Percentiles rank a stretch among this genome's conserved stretches.
phyloP scores from a whole-genome alignment of 1,284 basidiomycete genomes.

The Cryptococcus sp. region DNA sequence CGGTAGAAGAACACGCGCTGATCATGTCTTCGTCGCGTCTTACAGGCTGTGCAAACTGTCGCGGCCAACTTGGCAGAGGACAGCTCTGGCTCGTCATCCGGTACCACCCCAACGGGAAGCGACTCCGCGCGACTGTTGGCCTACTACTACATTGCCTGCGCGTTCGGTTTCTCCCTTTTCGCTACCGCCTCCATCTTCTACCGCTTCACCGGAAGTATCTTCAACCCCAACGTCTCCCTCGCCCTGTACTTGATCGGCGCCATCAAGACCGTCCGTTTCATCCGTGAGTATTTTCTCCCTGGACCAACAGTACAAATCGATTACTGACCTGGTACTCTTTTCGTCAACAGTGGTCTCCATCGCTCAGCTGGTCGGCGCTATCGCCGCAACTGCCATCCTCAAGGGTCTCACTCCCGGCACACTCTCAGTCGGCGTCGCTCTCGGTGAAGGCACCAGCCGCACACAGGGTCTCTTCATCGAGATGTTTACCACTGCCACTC shows the following conservation, averaged over 20 bases:
- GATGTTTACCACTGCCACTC: constrained; percentile 67
- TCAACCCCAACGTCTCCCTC: constrained; percentile 70
- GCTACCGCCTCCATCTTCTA: constrained; percentile 74
- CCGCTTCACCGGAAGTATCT: constrained; percentile 67
- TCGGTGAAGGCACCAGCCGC: constrained; percentile 28
- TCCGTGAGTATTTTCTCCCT: constrained; percentile 38
- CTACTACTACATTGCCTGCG: constrained; percentile 63
- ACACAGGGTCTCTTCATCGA: constrained; percentile 66
- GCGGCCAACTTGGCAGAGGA: constrained; percentile 24
- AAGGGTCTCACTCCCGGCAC: constrained; percentile 64
- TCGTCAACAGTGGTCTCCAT: constrained; percentile 58
- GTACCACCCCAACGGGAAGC: constrained; percentile 22
- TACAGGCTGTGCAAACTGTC: constrained; percentile 36
- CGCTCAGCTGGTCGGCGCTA: constrained; percentile 58
- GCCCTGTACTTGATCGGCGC: constrained; percentile 65
- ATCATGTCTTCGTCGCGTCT: background rate
- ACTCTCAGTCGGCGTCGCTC: constrained; percentile 61
- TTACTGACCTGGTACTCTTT: background rate
- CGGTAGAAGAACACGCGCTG: background rate
- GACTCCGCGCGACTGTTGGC: constrained; percentile 32
- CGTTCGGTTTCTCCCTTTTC: constrained; percentile 68
- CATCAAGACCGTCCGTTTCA: constrained; percentile 64
- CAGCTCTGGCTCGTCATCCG: constrained; percentile 7
- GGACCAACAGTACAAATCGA: background rate
- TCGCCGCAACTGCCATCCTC: constrained; percentile 59